A percentile compares a stretch with the other conserved stretches of the same genome.
phyloP scores from a whole-genome alignment of 345 rosid species.

The Carallia brachiata region DNA sequence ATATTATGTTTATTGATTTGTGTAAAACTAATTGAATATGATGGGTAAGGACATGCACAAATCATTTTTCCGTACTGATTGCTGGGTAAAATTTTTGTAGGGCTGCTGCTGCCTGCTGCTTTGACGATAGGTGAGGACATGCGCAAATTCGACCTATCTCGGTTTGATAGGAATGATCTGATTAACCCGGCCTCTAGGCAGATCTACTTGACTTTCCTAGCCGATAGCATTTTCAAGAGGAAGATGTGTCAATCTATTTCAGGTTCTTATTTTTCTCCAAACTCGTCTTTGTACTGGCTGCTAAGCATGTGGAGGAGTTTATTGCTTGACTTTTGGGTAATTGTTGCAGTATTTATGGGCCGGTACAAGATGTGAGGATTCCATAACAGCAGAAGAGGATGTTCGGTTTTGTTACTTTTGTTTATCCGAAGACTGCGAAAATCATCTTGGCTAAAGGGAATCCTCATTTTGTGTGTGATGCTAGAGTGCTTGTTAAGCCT shows the following conservation, averaged over 20 bases:
- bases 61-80: too few relatives aligned
- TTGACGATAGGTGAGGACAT: slow-evolving; percentile 68
- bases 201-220: slow-evolving; percentile 93
- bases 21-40: not conserved
- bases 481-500: too few relatives aligned
- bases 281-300: not conserved
- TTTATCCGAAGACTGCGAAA: too few relatives aligned
- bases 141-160: slow-evolving; percentile 62
- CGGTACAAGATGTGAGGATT: too few relatives aligned
- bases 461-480: too few relatives aligned
- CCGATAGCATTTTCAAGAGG: slow-evolving; percentile 89
- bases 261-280: slow-evolving; percentile 35
- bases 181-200: slow-evolving; percentile 87
- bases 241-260: slow-evolving; percentile 87
- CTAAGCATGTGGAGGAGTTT: not conserved
- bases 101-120: slow-evolving; percentile 52
- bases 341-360: too few relatives aligned
- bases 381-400: too few relatives aligned
- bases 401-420: too few relatives aligned
- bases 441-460: too few relatives aligned
- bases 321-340: slow-evolving; percentile 7
- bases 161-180: slow-evolving; percentile 73
- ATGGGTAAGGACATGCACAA: too few relatives aligned
- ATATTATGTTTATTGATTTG: too few relatives aligned
- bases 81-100: too few relatives aligned